These are phyloP conservation scores for Monilinia polystroma DNA, from an alignment of 2,329 filamentous ascomycete genomes.

Conservation along the genomic window DNA sequence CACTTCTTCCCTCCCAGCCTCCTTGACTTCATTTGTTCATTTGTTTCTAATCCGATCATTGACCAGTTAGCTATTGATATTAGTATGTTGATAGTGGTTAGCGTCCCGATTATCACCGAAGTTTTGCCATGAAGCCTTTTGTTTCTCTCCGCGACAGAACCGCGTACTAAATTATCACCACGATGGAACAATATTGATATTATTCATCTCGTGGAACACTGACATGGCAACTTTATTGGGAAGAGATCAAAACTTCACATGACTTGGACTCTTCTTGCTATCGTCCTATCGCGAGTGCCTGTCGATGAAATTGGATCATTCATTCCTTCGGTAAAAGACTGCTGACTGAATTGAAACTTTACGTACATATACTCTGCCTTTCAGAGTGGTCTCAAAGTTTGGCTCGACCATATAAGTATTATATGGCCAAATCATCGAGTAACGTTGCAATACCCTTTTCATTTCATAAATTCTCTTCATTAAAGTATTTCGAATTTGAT, in stretches of 20 bases:
- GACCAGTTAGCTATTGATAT: not conserved
- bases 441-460: slow-evolving; percentile 10
- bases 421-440: slow-evolving; percentile 1
- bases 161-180: not conserved
- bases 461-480: not conserved
- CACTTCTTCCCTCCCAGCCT: not conserved
- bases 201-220: slow-evolving; percentile 9
- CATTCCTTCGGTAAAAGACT: slow-evolving; percentile 8
- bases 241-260: not conserved
- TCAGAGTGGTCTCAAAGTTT: not conserved
- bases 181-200: not conserved
- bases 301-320: slow-evolving; percentile 7
- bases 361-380: not conserved
- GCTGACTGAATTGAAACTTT: slow-evolving; percentile 15
- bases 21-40: too few relatives aligned
- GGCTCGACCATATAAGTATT: not conserved
- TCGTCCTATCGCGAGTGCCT: slow-evolving; percentile 1
- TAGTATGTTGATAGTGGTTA: not conserved
- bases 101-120: not conserved
- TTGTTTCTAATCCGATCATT: not conserved
- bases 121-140: not conserved
- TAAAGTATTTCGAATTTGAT: not conserved
- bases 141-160: not conserved
- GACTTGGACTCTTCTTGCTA: not conserved
- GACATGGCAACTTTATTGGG: not conserved